Evolutionary conservation across 495 filamentous ascomycete species (phyloP), one percentile per base, ranked within the genome.

Genomic region (Tuber borchii): DNA sequence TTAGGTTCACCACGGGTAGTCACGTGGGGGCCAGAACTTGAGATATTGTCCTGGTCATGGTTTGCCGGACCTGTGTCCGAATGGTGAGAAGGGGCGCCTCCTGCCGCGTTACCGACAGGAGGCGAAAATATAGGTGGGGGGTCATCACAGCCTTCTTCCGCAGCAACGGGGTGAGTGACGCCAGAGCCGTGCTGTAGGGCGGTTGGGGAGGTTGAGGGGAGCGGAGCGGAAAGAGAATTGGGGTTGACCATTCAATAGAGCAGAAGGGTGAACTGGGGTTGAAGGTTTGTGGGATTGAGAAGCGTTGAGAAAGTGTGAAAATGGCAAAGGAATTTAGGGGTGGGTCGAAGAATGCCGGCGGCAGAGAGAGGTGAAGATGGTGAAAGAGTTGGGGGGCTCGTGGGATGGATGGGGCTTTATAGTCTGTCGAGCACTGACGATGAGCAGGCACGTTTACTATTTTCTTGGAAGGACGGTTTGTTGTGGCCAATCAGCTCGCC

Each of bases 61-160:
- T 70, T 73, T 45, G 72, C 45, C 34, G 71, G 73, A 70, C 43
- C 17, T 40, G 65, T 56, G 56, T 74, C 73, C 81, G 76, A 73
- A 37, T 70, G 79, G 31, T 75, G 74, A 79, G 77, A 79, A 82
- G 74, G 77, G 75, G 77, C 72, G 81, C 81, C 81, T 82, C 81
- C 81, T 82, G 81, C 81, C 81, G 75, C 78, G 71, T 78, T 75
- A 76, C 81, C 81, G 81, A 76, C 81, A 82, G 80, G 80, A 82
- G 81, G 81, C 81, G 70, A 81, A 82, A 81, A 80, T 82, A 82
- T 82, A 82, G 81, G 81, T 61, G 81, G 81, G 71, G 81, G 81
- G 69, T 82, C 81, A 80, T 82, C 81, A 73, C 81, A 82, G 70
- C 81, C 80, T 79, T 82, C 81, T 26, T 82, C 81, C 45, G 74